Evolutionary conservation across 2,329 filamentous ascomycete genomes (phyloP).

Genomic region (Penicillium sp.): DNA sequence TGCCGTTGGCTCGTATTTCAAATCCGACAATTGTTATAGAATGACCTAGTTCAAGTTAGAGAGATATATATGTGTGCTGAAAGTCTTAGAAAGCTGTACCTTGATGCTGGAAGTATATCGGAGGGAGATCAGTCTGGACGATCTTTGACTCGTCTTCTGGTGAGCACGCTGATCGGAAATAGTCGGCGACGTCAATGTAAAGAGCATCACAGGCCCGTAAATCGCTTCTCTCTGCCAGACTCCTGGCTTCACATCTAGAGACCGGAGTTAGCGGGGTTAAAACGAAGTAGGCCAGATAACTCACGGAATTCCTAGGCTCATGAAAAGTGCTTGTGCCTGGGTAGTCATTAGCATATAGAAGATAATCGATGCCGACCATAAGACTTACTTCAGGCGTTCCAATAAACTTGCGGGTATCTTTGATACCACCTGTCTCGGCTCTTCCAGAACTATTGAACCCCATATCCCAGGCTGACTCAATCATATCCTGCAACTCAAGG

Average conservation of each 20-base stretch:
- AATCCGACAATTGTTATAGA: conserved; percentile 88
- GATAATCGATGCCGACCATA: neutral
- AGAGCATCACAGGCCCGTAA: conserved; percentile 52
- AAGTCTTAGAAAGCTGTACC: conserved; percentile 45
- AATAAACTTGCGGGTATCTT: conserved; percentile 90
- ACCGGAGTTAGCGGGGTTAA: conserved; percentile 10
- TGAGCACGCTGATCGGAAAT: conserved; percentile 63
- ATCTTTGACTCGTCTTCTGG: conserved; percentile 58
- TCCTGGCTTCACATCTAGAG: conserved; percentile 59
- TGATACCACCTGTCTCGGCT: conserved; percentile 81
- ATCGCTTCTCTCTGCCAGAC: conserved; percentile 52
- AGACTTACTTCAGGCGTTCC: conserved; percentile 76
- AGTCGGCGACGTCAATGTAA: conserved; percentile 70
- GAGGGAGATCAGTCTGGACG: conserved; percentile 69
- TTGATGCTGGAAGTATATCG: conserved; percentile 86
- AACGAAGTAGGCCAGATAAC: conserved; percentile 23
- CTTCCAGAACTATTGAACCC: conserved; percentile 75
- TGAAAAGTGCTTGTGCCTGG: conserved; percentile 76
- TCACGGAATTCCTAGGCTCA: conserved; percentile 66
- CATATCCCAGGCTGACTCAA: conserved; percentile 84
- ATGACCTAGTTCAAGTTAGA: conserved; percentile 60
- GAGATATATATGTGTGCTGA: neutral
- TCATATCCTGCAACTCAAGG: conserved; percentile 78
- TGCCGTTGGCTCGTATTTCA: conserved; percentile 66
- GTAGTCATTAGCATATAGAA: conserved; percentile 10